Evolutionary conservation across 495 filamentous ascomycete species (phyloP).

Genomic region (Talaromyces trachyspermus): DNA sequence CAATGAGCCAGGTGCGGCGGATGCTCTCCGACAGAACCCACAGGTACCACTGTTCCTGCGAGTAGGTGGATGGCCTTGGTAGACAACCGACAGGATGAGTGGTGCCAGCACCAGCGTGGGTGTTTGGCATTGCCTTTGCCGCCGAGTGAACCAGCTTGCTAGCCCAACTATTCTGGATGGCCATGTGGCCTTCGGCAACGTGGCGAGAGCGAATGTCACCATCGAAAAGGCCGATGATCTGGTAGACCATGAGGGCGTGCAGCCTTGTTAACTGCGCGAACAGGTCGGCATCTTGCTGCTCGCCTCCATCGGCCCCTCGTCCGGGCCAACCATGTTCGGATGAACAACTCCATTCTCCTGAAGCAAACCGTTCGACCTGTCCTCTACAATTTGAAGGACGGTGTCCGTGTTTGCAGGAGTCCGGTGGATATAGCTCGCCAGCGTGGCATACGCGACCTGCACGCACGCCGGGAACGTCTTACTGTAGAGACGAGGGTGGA

Average conservation of each 20-base stretch:
- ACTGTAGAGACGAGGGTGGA: constrained; percentile 13
- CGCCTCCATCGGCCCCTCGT: not conserved
- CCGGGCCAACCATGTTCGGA: too few species aligned
- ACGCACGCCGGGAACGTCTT: constrained; percentile 9
- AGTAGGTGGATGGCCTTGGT: not conserved
- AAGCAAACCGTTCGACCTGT: not conserved
- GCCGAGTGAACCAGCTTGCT: not conserved
- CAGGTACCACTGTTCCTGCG: not conserved
- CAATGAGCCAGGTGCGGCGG: not conserved
- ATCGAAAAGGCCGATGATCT: constrained; percentile 50
- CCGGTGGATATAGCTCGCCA: constrained; percentile 10
- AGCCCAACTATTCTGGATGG: not conserved
- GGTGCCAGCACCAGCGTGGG: too few species aligned
- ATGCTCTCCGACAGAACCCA: not conserved
- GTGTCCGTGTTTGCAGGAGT: constrained; percentile 10
- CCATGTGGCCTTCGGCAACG: constrained; percentile 26
- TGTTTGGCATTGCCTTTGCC: not conserved
- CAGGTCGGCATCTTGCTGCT: not conserved
- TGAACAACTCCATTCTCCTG: too few species aligned
- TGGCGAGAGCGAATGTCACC: constrained; percentile 44
- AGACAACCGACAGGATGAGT: not conserved
- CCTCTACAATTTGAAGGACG: constrained; percentile 10
- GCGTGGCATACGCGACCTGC: constrained; percentile 11
- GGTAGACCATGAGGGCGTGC: constrained; percentile 27
- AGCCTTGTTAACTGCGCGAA: constrained; percentile 31